Base-by-base conservation (phyloP, 768 basidiomycete genomes). In the Agaricus subrufescens region DNA sequence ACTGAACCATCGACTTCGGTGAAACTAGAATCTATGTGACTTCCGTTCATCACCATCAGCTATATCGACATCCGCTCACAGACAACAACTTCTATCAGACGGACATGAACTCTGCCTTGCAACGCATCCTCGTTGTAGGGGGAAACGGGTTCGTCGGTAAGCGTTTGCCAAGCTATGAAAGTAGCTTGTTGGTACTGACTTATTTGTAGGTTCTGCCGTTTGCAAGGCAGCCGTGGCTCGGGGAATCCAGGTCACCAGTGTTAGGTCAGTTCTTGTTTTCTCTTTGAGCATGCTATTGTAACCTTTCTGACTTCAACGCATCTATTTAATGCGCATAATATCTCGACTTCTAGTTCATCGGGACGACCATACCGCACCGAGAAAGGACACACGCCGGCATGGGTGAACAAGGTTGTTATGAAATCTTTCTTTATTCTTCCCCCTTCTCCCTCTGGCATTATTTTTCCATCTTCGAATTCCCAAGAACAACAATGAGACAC, bases 141-240 rank as follows among this genome's bases (percentile, higher is more conserved):
- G 97, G 97, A 45, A 97, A 97, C 74, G 97, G 97, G 4, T 98
- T 97, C 75, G 85, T 99, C 65, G 96, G 95, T 90, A 61, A 26
- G 57, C 51, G 29, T 29, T 44, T 25, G n/a, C 48, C 43, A 50
- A 38, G 46, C 56, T 15, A 45, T 46, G 34, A 50, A 58, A 50
- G 38, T 50, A 38, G 51, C 53, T 56, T 31, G 29, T 37, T 26
- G 57, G n/a, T 54, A 58, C 38, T 60, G 42, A 47, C 37, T 15
- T 26, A 34, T 56, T 25, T 30, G 43, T 70, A 97, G 95, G 97
- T 50, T 98, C 97, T 27, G 89, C 94, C 3, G 83, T 99, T 30
- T 98, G 95, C 72, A 88, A 82, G 65, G 81, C 85, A n/a, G 95
- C 94, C 25, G 76, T 98, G 23, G 78, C 85, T 39, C 83, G 83